A percentile compares a stretch with the other conserved stretches of the same genome.
phyloP scores from a whole-genome alignment of 176 grass and related monocot genomes.

The Miscanthus lutarioriparius region DNA sequence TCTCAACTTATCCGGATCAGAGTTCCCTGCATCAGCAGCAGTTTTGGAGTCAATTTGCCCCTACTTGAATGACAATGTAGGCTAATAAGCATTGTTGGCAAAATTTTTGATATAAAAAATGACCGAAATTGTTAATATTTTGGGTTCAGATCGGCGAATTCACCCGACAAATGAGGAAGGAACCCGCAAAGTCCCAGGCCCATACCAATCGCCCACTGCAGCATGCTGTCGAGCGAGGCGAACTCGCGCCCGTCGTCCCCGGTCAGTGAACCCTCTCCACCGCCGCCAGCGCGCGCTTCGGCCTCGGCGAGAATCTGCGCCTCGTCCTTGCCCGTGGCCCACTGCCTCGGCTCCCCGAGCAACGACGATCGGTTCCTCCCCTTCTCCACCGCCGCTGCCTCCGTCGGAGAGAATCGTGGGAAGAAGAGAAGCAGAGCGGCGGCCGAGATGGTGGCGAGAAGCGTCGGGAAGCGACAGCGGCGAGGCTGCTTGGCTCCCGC shows the following conservation, averaged over 20 bases:
- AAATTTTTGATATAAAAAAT: neutral
- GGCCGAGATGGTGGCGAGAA: no score
- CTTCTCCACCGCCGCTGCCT: constrained; percentile 10
- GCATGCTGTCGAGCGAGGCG: constrained; percentile 78
- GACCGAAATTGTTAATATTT: neutral
- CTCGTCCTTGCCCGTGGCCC: constrained; percentile 67
- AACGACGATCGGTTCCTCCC: constrained; percentile 47
- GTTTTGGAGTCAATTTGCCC: neutral
- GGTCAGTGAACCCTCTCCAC: neutral
- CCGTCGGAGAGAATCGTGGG: constrained; percentile 13
- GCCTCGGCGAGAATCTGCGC: constrained; percentile 40
- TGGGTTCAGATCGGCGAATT: neutral
- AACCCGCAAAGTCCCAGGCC: neutral
- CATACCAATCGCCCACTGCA: constrained; percentile 93
- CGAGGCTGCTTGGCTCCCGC: neutral
- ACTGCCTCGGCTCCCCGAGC: constrained; percentile 22
- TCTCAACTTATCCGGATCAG: constrained; percentile 83
- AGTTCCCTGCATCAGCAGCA: constrained; percentile 59
- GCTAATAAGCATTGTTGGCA: neutral
- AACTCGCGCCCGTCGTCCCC: constrained; percentile 64
- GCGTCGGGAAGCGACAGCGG: neutral
- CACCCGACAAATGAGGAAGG: neutral
- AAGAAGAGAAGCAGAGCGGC: neutral
- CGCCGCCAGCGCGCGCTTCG: neutral
- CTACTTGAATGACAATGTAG: neutral